Conservation (phyloP, 192 early-diverging fungal species). For the Gryganskiella cystojenkinii region DNA sequence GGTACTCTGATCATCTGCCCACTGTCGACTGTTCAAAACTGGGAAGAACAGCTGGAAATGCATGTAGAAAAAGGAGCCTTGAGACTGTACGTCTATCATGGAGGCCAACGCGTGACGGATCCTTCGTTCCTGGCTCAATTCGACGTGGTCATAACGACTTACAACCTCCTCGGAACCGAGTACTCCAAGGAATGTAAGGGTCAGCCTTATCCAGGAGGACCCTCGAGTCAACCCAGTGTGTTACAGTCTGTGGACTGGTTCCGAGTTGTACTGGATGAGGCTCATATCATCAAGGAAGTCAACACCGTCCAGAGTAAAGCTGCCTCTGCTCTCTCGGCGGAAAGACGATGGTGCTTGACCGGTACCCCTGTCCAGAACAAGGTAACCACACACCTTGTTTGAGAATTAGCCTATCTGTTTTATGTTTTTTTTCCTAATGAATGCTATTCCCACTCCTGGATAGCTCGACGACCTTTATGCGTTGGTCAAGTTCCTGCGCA, state of each 20-base stretch:
- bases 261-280: constrained; percentile 93
- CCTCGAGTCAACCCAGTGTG: constrained; percentile 29
- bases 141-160: constrained; percentile 66
- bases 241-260: constrained; percentile 82
- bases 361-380: constrained; percentile 87
- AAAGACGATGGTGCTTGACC: constrained; percentile 89
- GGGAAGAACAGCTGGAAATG: constrained; percentile 60
- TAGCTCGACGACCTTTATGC: constrained; percentile 88
- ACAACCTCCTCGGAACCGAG: constrained; percentile 58
- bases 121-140: constrained; percentile 24
- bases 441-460: not conserved
- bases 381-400: constrained; percentile 7
- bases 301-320: constrained; percentile 83
- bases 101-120: constrained; percentile 49
- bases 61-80: constrained; percentile 48
- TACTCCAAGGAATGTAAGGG: constrained; percentile 51
- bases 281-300: constrained; percentile 90
- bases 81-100: constrained; percentile 62
- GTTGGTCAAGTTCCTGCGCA: constrained; percentile 84
- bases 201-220: constrained; percentile 14
- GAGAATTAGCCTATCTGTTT: not conserved
- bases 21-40: constrained; percentile 61
- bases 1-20: constrained; percentile 68
- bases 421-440: not conserved
- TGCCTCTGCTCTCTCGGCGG: constrained; percentile 71